phyloP scores from a whole-genome alignment of 129 eudicot species.

The Dittrichia graveolens region DNA sequence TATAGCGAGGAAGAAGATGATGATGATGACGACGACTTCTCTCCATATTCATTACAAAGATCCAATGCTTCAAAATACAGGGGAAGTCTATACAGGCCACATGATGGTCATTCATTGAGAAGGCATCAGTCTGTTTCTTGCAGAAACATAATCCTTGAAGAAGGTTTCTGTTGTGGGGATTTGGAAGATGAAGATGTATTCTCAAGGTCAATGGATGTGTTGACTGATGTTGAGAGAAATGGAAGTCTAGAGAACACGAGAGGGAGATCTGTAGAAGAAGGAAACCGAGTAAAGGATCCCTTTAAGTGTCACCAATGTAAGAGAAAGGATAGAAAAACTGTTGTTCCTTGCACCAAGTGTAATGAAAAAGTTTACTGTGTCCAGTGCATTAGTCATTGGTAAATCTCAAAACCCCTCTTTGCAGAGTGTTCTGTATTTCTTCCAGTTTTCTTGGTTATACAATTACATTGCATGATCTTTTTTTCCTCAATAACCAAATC shows the following conservation, averaged over 20 bases:
- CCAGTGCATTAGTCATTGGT: constrained; percentile 75
- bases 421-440: not conserved
- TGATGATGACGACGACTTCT: constrained; percentile 21
- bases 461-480: not conserved
- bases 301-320: constrained; percentile 64
- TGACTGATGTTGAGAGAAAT: not conserved
- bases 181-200: constrained; percentile 22
- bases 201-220: constrained; percentile 4
- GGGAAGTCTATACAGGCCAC: constrained; percentile 13
- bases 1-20: constrained; percentile 25
- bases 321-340: constrained; percentile 52
- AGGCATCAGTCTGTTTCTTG: constrained; percentile 14
- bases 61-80: constrained; percentile 3
- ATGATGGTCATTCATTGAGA: constrained; percentile 1
- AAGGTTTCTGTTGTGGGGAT: not conserved
- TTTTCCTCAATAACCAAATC: not conserved
- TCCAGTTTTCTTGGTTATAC: not conserved
- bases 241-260: not conserved
- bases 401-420: constrained; percentile 1
- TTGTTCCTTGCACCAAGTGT: constrained; percentile 72
- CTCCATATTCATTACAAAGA: constrained; percentile 11
- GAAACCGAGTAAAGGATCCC: constrained; percentile 17
- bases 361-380: constrained; percentile 52
- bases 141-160: constrained; percentile 7
- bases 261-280: constrained; percentile 8